Conservation (phyloP, 805 yeast genomes). For the Pichia exigua region DNA sequence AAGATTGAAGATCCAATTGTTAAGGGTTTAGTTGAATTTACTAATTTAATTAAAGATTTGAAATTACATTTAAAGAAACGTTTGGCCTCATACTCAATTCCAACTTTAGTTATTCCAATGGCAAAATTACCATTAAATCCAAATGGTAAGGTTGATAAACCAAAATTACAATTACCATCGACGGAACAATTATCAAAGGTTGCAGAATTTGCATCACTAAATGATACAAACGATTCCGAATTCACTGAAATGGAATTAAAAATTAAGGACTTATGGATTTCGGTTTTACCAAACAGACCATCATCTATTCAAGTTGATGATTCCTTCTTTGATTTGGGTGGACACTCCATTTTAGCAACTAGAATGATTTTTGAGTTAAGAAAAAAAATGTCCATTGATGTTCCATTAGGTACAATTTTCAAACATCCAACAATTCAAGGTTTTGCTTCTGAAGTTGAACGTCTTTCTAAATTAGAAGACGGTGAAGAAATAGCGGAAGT, state of each 20-base stretch:
- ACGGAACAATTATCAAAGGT: constrained; percentile 77
- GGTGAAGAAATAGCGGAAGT: constrained; percentile 32
- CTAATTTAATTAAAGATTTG: constrained; percentile 71
- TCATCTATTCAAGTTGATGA: constrained; percentile 69
- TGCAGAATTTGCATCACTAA: constrained; percentile 39
- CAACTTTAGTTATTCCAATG: constrained; percentile 84
- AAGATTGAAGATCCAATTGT: constrained; percentile 60
- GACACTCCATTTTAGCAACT: constrained; percentile 95
- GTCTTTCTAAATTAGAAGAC: constrained; percentile 42
- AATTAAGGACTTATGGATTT: constrained; percentile 78
- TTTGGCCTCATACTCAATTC: constrained; percentile 89
- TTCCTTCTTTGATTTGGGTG: constrained; percentile 95
- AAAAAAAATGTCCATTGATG: constrained; percentile 64
- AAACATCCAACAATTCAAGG: constrained; percentile 77
- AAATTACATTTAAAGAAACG: constrained; percentile 78
- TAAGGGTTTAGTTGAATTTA: constrained; percentile 67
- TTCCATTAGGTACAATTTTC: constrained; percentile 87
- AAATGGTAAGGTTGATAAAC: constrained; percentile 97
- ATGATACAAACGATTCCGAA: constrained; percentile 38
- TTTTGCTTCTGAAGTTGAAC: constrained; percentile 68
- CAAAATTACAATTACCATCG: constrained; percentile 92
- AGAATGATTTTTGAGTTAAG: constrained; percentile 92
- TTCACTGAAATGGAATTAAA: constrained; percentile 60
- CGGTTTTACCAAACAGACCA: constrained; percentile 78
- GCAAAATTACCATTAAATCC: constrained; percentile 87